Base-by-base conservation (phyloP, 257 asterid genomes). In the Nicotiana undulata region DNA sequence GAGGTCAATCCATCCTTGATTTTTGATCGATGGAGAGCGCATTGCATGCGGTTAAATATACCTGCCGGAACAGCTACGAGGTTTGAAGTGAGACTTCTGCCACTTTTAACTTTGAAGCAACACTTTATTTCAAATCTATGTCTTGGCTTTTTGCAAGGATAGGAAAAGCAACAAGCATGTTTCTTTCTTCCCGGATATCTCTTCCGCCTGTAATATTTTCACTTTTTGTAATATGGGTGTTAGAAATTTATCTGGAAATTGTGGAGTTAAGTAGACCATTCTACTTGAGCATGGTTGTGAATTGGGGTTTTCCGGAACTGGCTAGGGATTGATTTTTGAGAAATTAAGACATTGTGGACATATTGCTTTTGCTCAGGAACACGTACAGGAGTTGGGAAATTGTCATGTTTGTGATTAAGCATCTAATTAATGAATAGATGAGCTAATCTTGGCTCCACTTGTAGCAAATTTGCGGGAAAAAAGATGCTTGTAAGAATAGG, bases 21-120 rank as follows among this genome's bases (percentile, higher is more conserved):
- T 80, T 95, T 92, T 84, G 97, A 95, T 90, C 89, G 98, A 82
- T 74, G 81, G 60, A 95, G 85, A 87, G 93, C 98, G 70, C 79
- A 85, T 79, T 97, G 93, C 77, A 93, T 90, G 97, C 90, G 97
- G 77, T 86, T 95, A 82, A 95, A 95, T 82, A 92, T 93, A 81
- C 98, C 97, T 24, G 93, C 98, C n/a, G 98, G 99, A 85, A 92
- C 97, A 80, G 98, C 97, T 67, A 92, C 89, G 16, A 92, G 97
- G 83, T 95, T 95, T 82, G 99, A 95, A 98, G 99, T 95, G 74
- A 82, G 78, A 53, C 72, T 63, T 86, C 76, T 86, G 76, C 76
- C 75, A 77, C 84, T 60, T 46, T 29, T 53, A 49, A 2, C 49
- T 70, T 46, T 74, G 51, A 74, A 74, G 61, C 49, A 79, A 46